Percentiles rank a stretch among this genome's conserved stretches.
phyloP scores from a whole-genome alignment of 1,139 yeast genomes.

The Scheffersomyces titani region DNA sequence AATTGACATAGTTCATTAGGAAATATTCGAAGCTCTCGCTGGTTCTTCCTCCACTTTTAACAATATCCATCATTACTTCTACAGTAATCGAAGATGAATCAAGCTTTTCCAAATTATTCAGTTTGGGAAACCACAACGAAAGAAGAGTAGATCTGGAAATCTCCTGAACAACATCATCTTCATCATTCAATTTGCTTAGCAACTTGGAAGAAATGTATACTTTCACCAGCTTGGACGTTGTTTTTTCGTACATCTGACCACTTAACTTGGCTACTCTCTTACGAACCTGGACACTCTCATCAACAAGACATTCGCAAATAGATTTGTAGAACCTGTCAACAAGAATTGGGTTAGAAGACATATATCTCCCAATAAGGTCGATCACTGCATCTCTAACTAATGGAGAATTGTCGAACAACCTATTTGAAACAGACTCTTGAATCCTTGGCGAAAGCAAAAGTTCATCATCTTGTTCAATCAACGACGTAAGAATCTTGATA shows the following conservation, averaged over 20 bases:
- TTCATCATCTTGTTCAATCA: conserved; percentile 52
- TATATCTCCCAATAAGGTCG: conserved; percentile 60
- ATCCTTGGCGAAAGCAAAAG: conserved; percentile 52
- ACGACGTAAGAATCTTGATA: conserved; percentile 50
- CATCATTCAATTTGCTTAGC: conserved; percentile 63
- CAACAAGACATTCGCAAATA: conserved; percentile 52
- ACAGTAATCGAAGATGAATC: conserved; percentile 6
- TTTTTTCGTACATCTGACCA: conserved; percentile 44
- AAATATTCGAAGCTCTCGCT: conserved; percentile 45
- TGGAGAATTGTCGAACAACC: conserved; percentile 63
- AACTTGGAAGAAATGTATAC: conserved; percentile 50
- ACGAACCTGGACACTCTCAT: conserved; percentile 66
- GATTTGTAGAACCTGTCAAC: conserved; percentile 51
- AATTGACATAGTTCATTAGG: conserved; percentile 40
- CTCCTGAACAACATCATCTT: conserved; percentile 59
- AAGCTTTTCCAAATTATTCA: conserved; percentile 7
- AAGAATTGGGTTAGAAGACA: conserved; percentile 44
- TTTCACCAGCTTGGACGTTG: conserved; percentile 34
- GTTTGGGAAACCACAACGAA: conserved; percentile 45
- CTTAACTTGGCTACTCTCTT: conserved; percentile 60
- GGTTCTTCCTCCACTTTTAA: conserved; percentile 32
- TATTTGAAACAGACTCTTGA: conserved; percentile 50
- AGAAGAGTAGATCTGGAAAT: conserved; percentile 40
- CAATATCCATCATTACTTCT: conserved; percentile 39
- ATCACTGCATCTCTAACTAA: conserved; percentile 75